Conservation (phyloP, 2,329 filamentous ascomycete species). For the Hypoxylon sp. region DNA sequence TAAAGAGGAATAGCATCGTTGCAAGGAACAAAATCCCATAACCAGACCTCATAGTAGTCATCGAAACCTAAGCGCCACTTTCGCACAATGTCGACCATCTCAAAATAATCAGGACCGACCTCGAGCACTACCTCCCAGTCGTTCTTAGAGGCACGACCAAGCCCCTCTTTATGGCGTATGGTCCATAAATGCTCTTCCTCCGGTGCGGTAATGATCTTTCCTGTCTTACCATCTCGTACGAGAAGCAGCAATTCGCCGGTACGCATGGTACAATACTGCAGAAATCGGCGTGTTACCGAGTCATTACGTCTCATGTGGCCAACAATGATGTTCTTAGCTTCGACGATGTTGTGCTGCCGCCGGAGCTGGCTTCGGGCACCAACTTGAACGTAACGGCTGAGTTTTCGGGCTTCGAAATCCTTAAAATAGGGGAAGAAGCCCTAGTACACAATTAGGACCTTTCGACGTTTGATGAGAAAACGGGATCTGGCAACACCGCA, state of each 20-base stretch:
- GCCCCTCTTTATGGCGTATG: constrained; percentile 44
- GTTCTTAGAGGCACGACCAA: constrained; percentile 47
- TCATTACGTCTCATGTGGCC: constrained; percentile 54
- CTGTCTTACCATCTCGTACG: constrained; percentile 51
- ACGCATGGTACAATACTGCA: constrained; percentile 51
- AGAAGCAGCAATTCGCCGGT: constrained; percentile 47
- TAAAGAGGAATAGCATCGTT: constrained; percentile 39
- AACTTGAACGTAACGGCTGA: constrained; percentile 45
- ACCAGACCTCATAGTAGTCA: constrained; percentile 51
- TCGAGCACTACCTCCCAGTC: constrained; percentile 45
- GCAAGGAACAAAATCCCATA: constrained; percentile 51
- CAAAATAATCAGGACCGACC: constrained; percentile 47
- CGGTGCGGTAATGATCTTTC: constrained; percentile 49
- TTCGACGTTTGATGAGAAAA: background rate
- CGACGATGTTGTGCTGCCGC: constrained; percentile 46
- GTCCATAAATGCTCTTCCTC: constrained; percentile 47
- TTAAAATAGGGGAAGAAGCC: constrained; percentile 49
- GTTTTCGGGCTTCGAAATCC: constrained; percentile 43
- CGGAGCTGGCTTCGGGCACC: constrained; percentile 44
- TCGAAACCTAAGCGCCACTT: constrained; percentile 50
- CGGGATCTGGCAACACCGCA: background rate
- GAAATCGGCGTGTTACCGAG: constrained; percentile 51
- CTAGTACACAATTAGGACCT: constrained; percentile 36
- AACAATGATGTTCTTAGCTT: constrained; percentile 52
- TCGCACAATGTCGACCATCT: constrained; percentile 41